Evolutionary conservation across 106 monocot species (phyloP), one percentile per base, ranked within the genome.

Genomic region (Dendrobium officinale): DNA sequence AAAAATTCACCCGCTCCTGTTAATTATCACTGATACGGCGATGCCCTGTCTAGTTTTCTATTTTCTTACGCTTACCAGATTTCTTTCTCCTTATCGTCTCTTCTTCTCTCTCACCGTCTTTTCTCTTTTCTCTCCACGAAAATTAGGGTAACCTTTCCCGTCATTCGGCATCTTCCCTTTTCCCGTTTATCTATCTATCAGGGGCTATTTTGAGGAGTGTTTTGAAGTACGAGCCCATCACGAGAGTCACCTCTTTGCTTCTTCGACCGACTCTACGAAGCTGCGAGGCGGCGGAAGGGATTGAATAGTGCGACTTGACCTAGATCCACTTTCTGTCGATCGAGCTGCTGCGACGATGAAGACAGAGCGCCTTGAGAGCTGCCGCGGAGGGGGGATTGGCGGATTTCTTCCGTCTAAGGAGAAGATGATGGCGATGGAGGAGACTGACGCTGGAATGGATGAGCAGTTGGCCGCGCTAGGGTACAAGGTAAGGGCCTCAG

Each of bases 401-500:
- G 67, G 67, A n/a, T 67, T 67, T 40, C 16, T 41, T 41, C 22
- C 4, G 17, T 33, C 40, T 3, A 41, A 73, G 11, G 78, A 48
- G n/a, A 85, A 80, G 80, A 26, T 67, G 26, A 80, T 73, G 81
- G 55, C 77, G 79, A 19, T 51, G 80, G 85, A 87, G 66, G 70
- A 77, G 55, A 5, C 55, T 11, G 85, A 88, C 6, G 81, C 82
- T 11, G 86, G 83, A 0, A 81, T 84, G 1, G 91, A 91, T 66
- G 91, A 91, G 85, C 83, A 85, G n/a, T 81, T 88, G 19, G 88
- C 88, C 45, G 86, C 80, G 84, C 64, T 93, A 33, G 88, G 87
- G 3, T 90, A 93, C 85, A 93, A 93, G 82, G 93, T 93, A 3
- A 68, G 87, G 80, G 48, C 88, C 1, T 90, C 93, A 6, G 88